Evolutionary conservation across 345 rosid genomes (phyloP), one percentile per base, ranked within the genome.

Genomic region (Pseudoturritis turrita): DNA sequence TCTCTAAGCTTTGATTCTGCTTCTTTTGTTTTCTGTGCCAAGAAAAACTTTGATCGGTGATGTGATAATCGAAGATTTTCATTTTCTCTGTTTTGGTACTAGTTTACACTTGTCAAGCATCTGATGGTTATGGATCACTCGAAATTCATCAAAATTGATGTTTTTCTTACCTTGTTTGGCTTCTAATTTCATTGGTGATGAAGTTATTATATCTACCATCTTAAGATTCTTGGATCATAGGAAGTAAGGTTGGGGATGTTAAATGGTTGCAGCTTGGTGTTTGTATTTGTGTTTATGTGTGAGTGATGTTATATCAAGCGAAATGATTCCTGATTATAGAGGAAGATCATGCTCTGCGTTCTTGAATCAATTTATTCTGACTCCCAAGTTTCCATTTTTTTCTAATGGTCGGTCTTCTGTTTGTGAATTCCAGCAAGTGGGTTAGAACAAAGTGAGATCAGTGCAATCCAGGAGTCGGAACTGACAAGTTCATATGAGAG

Each of bases 381-480:
- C 41, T 53, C 9, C 9, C 44, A 26, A 41, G 39, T 41, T 53
- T 28, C 58, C 17, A 23, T 62, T 41, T 18, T 7, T n/a, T 18
- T 26, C 19, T 29, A 6, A 41, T 52, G 37, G 28, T 62, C 7
- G 45, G 7, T 26, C 11, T 49, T 68, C 9, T 74, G 41, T 74
- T 35, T 68, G 74, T 53, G 44, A 35, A 25, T 53, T 76, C 7
- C 44, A 76, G 77, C 74, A 43, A 47, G 62, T 62, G 64, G 68
- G 58, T 43, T 79, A 46, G 79, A 66, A 61, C 71, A 75, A 61
- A 62, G 70, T 36, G 77, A 75, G 65, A 56, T 71, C 29, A 63
- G 58, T 72, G 56, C 71, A 28, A 70, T 76, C 19, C 75, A 69
- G 37, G 61, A 45, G 54, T 41, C 28, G 9, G 82, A 75, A 54